Evolutionary conservation across 768 basidiomycete genomes (phyloP), one percentile per base, ranked within the genome.

Genomic region (Daedalea quercina): DNA sequence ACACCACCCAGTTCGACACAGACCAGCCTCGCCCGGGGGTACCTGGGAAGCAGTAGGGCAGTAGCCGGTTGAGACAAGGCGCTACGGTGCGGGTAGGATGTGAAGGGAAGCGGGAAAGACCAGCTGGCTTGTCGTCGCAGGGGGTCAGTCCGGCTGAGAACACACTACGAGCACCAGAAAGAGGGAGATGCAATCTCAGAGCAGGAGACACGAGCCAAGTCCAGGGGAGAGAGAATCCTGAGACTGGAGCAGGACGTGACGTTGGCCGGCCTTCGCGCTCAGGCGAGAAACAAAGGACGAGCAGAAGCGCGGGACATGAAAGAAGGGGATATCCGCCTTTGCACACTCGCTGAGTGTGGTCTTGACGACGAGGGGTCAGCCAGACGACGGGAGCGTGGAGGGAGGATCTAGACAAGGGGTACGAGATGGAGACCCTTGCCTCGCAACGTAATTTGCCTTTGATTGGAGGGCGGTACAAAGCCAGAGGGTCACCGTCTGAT

Each of bases 131-230:
- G 58, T 44, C 20, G 50, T 54, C 59, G 59, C 56, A 55, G 54
- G 37, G 59, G 51, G 59, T 60, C 59, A 60, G 59, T 57, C 59
- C 59, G 45, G 59, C 59, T 60, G 59, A 60, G 48, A 54, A 11
- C 28, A 60, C 59, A 52, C 59, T 55, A 57, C 59, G 54, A 55
- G 59, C 53, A 54, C 59, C 56, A 60, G 56, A 52, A 41, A 47
- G 51, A 48, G 51, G 45, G 55, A 57, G 58, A 60, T 60, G 40
- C 58, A 59, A 59, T 59, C 58, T 50, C 58, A 54, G 55, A 17
- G 33, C 17, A 28, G 20, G 44, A 23, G 44, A 13, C 22, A 25
- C 22, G 43, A 26, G 51, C 55, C 52, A 52, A 51, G 41, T 40
- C 37, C 51, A 45, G 28, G 28, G 28, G 11, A 49, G 54, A 53